Evolutionary conservation across 2,329 filamentous ascomycete species (phyloP), one percentile per base, ranked within the genome.

Genomic region (Sporothrix phasma): DNA sequence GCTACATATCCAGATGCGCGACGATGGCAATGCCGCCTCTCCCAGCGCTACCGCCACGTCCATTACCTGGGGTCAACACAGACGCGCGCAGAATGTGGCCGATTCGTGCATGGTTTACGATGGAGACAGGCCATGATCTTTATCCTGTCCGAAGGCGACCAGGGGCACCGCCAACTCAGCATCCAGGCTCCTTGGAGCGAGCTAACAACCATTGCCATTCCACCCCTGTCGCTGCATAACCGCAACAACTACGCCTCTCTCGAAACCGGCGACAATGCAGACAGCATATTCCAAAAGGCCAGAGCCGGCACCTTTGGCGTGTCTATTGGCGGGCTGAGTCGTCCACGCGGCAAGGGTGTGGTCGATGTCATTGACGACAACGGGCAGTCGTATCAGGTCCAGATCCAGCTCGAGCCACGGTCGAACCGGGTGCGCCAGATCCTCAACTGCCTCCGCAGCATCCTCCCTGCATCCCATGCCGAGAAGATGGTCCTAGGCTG

Each of bases 101-200:
- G 89, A 92, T 74, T 88, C 87, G 6, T 90, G 87, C 73, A 88
- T 85, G 69, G 74, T 92, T 49, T 78, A 80, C 4, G 88, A 92
- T 72, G 86, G 86, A 1, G 78, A 81, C 29, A 88, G 62, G 84
- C 86, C 37, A 85, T 86, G 67, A 87, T 92, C 61, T 76, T 92
- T 2, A 84, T 89, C 29, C 76, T 93, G 15, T 88, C 86, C 3
- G 83, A 87, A 69, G 83, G 84, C 26, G 80, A 81, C 60, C 78
- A 84, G 67, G 87, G 87, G 1, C 80, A 81, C 34, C 82, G 84
- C 54, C 84, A 88, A 70, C 74, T 93, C 17, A 89, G 86, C 68
- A 76, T 90, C 10, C 88, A 92, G 73, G 88, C 88, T 5, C 88
- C 88, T 0, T 92, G 89, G 89, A 86, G 87, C 64, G 81, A 82